Evolutionary conservation across 495 filamentous ascomycete species (phyloP), one percentile per base, ranked within the genome.

Genomic region (Recurvomyces mirabilis): DNA sequence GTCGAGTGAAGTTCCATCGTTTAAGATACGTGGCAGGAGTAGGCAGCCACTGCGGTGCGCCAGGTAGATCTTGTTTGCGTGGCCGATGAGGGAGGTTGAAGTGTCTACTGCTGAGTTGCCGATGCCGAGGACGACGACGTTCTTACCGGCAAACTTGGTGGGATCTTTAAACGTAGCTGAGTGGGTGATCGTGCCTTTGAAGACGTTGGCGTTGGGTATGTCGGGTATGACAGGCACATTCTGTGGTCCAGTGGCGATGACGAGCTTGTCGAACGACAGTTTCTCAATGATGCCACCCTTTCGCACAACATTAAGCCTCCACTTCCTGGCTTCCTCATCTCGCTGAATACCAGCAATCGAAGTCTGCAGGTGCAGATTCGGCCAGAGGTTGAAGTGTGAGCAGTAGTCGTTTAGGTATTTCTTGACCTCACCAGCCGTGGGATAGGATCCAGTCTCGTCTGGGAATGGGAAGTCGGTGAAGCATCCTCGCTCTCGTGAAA

Each of bases 261-360:
- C 19, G n/a, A 47, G 4, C 20, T 41, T 47, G 35, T 47, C 43
- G 26, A 47, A 47, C 2, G 23, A n/a, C 20, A 31, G 17, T 12
- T 9, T 2, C 37, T 4, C 22, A 14, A 20, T 21, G 15, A 5
- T 24, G 20, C 37, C 37, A 12, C 21, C 37, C 23, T 15, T 21
- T 2, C 4, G 24, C 37, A n/a, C 14, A 12, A 21, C 12, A 3
- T 18, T 6, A 26, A 40, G 18, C 4, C 37, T 14, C 37, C 37
- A 40, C 13, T 37, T 37, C 13, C 20, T 6, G 7, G 12, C 15
- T 6, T 40, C 37, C 2, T 40, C 37, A n/a, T 40, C 37, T 5
- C 21, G 20, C 21, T 15, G 9, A n/a, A 40, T 26, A 3, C 12
- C 7, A 11, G 15, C 14, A 2, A 40, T 15, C 10, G 21, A 26